Conservation (phyloP, 495 filamentous ascomycete genomes). For the Glarea lozoyensis region DNA sequence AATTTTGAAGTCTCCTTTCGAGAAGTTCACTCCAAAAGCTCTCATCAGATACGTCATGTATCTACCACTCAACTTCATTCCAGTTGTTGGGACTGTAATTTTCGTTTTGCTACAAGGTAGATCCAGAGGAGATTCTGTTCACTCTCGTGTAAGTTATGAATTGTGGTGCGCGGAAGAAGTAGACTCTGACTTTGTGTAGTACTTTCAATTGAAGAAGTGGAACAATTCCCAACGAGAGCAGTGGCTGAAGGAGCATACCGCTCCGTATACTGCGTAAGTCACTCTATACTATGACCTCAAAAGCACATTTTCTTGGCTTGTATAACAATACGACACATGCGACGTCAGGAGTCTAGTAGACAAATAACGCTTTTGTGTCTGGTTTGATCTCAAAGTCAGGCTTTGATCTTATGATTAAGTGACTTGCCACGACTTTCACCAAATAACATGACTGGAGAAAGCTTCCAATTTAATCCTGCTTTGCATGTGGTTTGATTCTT, state of each 20-base stretch:
- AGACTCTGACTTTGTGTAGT: conserved; percentile 29
- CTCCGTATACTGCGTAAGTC: conserved; percentile 68
- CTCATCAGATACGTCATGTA: conserved; percentile 63
- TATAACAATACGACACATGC: too few relatives aligned
- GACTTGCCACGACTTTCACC: too few relatives aligned
- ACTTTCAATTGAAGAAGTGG: conserved; percentile 88
- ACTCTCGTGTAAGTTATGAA: conserved; percentile 19
- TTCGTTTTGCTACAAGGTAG: conserved; percentile 72
- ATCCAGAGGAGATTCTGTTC: conserved; percentile 27
- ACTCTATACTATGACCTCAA: background rate
- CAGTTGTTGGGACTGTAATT: conserved; percentile 69
- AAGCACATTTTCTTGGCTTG: too few relatives aligned
- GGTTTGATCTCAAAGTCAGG: too few relatives aligned
- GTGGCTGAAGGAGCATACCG: conserved; percentile 54
- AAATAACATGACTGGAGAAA: too few relatives aligned
- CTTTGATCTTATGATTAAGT: too few relatives aligned
- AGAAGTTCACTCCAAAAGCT: conserved; percentile 52
- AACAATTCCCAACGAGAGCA: conserved; percentile 46
- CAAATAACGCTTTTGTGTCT: too few relatives aligned
- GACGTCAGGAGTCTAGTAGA: too few relatives aligned
- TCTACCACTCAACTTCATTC: conserved; percentile 88
- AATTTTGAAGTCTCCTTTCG: conserved; percentile 59
- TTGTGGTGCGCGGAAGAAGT: background rate
- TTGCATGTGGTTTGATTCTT: too few relatives aligned
- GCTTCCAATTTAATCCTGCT: too few relatives aligned